Evolutionary conservation across 192 early-diverging fungal genomes (phyloP).

Genomic region (Entomortierella chlamydospora): DNA sequence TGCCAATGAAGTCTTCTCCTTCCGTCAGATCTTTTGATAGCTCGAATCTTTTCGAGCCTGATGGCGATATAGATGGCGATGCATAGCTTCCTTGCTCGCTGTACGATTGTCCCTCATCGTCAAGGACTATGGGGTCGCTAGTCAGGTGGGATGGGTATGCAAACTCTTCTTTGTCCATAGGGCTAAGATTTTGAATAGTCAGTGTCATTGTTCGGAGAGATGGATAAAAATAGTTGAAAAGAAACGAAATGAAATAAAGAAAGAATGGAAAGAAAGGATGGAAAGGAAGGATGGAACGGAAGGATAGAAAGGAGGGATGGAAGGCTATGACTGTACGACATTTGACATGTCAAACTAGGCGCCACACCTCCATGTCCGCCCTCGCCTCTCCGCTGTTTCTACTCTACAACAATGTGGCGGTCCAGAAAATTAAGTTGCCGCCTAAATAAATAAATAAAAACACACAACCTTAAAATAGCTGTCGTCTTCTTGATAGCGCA

Average conservation of each 20-base stretch:
- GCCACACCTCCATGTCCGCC: too few relatives aligned
- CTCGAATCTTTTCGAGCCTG: neutral
- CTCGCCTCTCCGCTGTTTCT: too few relatives aligned
- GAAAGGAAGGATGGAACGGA: neutral
- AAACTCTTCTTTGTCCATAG: slow-evolving; percentile 39
- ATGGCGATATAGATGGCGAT: neutral
- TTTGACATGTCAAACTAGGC: too few relatives aligned
- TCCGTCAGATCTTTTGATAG: neutral
- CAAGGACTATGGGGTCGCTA: neutral
- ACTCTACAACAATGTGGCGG: too few relatives aligned
- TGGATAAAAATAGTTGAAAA: neutral
- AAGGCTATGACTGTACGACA: too few relatives aligned
- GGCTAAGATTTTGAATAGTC: neutral
- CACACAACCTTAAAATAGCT: too few relatives aligned
- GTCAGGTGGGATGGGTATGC: slow-evolving; percentile 43
- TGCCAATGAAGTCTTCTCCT: neutral
- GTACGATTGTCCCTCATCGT: neutral
- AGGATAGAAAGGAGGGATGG: slow-evolving; percentile 1
- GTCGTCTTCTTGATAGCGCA: neutral
- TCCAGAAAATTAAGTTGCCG: neutral
- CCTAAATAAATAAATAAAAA: neutral
- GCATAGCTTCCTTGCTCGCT: neutral
- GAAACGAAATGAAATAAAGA: neutral
- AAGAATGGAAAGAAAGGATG: neutral
- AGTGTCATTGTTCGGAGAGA: too few relatives aligned